Percentiles rank a stretch among this genome's conserved stretches.
phyloP scores from a whole-genome alignment of 2,329 filamentous ascomycete genomes.

The Neofusicoccum laricinum region DNA sequence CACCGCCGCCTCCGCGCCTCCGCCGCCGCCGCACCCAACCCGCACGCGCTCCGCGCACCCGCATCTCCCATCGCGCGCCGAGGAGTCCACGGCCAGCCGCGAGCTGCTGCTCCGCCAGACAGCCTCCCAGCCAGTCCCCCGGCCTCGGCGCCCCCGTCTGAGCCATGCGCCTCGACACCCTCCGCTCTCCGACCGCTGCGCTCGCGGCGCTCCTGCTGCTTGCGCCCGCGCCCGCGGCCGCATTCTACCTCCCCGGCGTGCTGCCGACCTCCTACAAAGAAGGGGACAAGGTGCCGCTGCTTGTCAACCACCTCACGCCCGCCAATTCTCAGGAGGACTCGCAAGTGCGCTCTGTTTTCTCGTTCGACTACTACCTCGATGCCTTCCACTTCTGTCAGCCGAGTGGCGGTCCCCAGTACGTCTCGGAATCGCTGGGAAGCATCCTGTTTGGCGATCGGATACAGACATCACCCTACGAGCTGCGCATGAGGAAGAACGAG shows the following conservation, averaged over 20 bases:
- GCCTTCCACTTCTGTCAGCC: constrained; percentile 87
- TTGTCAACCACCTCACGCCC: constrained; percentile 90
- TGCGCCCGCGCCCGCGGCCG: constrained; percentile 43
- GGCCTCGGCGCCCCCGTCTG: background rate
- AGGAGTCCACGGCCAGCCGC: constrained; percentile 11
- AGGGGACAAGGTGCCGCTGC: constrained; percentile 77
- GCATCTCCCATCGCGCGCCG: constrained; percentile 7
- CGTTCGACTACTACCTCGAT: constrained; percentile 93
- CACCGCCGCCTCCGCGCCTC: background rate
- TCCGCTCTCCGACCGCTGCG: constrained; percentile 26
- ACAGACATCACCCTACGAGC: constrained; percentile 89
- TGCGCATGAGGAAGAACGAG: constrained; percentile 84
- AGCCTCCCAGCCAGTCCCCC: background rate
- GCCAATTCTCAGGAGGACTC: constrained; percentile 73
- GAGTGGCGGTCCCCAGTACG: constrained; percentile 69
- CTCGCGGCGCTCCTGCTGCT: constrained; percentile 38
- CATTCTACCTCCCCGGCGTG: constrained; percentile 95
- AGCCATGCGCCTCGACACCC: constrained; percentile 31
- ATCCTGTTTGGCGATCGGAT: constrained; percentile 97
- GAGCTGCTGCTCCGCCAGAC: constrained; percentile 8
- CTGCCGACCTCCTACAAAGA: constrained; percentile 87
- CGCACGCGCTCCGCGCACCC: background rate
- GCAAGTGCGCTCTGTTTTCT: constrained; percentile 85
- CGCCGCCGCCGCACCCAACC: background rate
- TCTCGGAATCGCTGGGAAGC: constrained; percentile 88